A percentile compares a stretch with the other conserved stretches of the same genome.
phyloP scores from a whole-genome alignment of 176 grass and related monocot species.

The Neostapfia colusana region DNA sequence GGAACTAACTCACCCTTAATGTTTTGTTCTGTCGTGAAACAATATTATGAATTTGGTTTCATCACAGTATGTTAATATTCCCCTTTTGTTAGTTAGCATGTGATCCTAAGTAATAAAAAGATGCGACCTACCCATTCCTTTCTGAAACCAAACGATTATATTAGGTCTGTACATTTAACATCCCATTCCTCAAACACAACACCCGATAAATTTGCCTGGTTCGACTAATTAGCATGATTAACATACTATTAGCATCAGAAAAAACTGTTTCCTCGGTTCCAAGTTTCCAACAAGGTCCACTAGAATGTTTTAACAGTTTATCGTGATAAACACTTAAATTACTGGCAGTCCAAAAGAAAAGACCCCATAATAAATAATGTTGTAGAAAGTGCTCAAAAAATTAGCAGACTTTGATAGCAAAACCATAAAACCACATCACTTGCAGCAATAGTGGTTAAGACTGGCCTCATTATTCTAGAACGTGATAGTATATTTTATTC shows the following conservation, averaged over 20 bases:
- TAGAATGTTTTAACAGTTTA: neutral
- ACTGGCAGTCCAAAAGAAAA: neutral
- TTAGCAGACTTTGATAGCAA: neutral
- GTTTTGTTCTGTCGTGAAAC: too few relatives aligned
- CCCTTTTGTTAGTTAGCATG: neutral
- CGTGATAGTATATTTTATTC: neutral
- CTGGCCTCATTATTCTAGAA: too few relatives aligned
- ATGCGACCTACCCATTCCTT: neutral
- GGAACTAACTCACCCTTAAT: neutral
- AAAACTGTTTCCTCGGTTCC: neutral
- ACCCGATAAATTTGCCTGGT: neutral
- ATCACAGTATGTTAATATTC: neutral
- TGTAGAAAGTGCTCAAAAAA: neutral
- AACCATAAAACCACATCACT: too few relatives aligned
- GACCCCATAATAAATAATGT: neutral
- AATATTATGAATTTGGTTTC: too few relatives aligned
- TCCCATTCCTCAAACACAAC: neutral
- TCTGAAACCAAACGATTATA: neutral
- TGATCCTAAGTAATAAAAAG: neutral
- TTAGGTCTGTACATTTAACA: neutral
- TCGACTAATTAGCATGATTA: neutral
- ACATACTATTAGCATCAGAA: neutral
- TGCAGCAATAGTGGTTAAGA: too few relatives aligned
- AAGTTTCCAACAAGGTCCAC: neutral
- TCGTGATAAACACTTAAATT: constrained; percentile 1